These are phyloP conservation scores for Myxozyma melibiosi DNA, from an alignment of 805 yeast genomes.

Conservation along the genomic window DNA sequence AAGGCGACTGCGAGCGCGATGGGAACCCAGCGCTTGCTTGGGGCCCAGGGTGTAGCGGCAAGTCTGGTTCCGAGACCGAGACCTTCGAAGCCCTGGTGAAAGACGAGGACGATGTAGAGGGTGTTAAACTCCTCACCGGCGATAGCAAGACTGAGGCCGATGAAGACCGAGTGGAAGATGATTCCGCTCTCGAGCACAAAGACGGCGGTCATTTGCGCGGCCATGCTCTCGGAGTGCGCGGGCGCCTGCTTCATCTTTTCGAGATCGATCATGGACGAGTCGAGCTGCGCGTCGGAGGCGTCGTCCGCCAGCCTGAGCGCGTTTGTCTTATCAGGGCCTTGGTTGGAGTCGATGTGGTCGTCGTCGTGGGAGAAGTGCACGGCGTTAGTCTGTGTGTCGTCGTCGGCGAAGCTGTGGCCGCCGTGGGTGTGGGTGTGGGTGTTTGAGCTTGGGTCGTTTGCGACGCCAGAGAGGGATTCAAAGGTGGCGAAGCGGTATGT, in stretches of 20 bases:
- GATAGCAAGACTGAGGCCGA: conserved; percentile 76
- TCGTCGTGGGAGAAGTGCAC: conserved; percentile 33
- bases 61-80: conserved; percentile 75
- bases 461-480: conserved; percentile 6
- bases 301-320: conserved; percentile 10
- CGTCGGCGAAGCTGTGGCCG: neutral
- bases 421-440: conserved; percentile 8
- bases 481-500: conserved; percentile 46
- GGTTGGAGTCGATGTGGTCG: conserved; percentile 28
- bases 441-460: neutral
- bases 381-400: conserved; percentile 12
- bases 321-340: conserved; percentile 13
- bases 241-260: conserved; percentile 5
- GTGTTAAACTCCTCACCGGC: conserved; percentile 75
- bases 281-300: neutral
- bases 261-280: conserved; percentile 1
- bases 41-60: conserved; percentile 61
- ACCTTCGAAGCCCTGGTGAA: conserved; percentile 75
- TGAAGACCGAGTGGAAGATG: conserved; percentile 78
- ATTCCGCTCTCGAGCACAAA: conserved; percentile 75
- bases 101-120: conserved; percentile 58
- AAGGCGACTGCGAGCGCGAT: conserved; percentile 55
- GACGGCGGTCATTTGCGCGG: conserved; percentile 46
- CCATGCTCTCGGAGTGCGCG: conserved; percentile 13
- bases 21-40: conserved; percentile 51